A percentile compares a stretch with the other conserved stretches of the same genome.
phyloP scores from a whole-genome alignment of 257 asterid species.

The Solanum sejunctum region DNA sequence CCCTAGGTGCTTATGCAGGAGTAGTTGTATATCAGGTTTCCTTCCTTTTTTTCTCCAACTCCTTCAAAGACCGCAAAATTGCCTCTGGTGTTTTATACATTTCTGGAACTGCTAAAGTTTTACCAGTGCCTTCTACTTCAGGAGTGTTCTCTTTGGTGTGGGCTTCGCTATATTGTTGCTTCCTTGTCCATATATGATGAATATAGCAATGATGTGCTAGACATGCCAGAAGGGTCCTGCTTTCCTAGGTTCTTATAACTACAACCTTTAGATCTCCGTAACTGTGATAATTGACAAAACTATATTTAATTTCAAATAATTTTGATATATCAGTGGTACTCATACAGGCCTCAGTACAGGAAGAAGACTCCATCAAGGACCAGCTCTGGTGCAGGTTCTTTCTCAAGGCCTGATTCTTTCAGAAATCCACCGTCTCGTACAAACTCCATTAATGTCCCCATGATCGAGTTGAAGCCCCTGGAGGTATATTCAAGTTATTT shows the following conservation, averaged over 20 bases:
- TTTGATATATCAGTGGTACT: not conserved
- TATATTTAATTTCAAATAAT: not conserved
- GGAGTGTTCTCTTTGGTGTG: slow-evolving; percentile 84
- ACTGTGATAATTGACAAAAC: not conserved
- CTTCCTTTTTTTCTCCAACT: slow-evolving; percentile 1
- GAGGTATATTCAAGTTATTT: slow-evolving; percentile 38
- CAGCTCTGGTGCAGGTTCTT: slow-evolving; percentile 30
- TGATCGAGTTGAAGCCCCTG: slow-evolving; percentile 71
- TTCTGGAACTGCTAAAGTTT: not conserved
- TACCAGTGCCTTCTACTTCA: slow-evolving; percentile 18
- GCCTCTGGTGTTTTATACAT: not conserved
- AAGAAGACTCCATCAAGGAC: slow-evolving; percentile 28
- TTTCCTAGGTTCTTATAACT: slow-evolving; percentile 54
- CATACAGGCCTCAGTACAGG: slow-evolving; percentile 54
- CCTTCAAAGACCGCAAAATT: not conserved
- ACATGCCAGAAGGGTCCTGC: slow-evolving; percentile 95
- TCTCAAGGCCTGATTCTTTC: slow-evolving; percentile 43
- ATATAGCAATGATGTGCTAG: slow-evolving; percentile 88
- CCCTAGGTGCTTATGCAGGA: slow-evolving; percentile 87
- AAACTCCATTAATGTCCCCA: slow-evolving; percentile 29
- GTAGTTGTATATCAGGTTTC: slow-evolving; percentile 78
- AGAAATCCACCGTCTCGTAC: slow-evolving; percentile 38
- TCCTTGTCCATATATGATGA: slow-evolving; percentile 86
- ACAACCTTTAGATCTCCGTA: not conserved
- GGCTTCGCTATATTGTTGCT: slow-evolving; percentile 77